These are phyloP conservation scores for Penicillium coffeae DNA, from an alignment of 495 filamentous ascomycete species.

Conservation along the genomic window DNA sequence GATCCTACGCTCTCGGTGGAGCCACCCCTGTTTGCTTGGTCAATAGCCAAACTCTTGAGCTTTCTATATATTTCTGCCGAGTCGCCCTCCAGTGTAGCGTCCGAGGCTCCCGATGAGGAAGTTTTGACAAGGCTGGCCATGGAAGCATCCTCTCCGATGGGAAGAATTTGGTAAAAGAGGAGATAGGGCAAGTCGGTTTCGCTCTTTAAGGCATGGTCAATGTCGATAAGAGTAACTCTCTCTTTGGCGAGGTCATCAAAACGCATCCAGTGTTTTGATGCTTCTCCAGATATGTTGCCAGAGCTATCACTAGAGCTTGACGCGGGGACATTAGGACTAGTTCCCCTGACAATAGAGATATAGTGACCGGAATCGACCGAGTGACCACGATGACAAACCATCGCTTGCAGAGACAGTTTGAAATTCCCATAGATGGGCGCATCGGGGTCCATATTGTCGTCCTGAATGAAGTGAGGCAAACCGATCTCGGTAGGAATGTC, in stretches of 20 bases:
- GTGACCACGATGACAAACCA: constrained; percentile 86
- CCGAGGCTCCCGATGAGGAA: constrained; percentile 54
- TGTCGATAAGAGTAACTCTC: constrained; percentile 71
- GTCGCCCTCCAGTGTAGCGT: constrained; percentile 30
- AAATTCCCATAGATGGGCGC: constrained; percentile 73
- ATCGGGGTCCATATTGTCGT: constrained; percentile 62
- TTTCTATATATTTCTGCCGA: constrained; percentile 18
- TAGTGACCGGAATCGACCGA: constrained; percentile 93
- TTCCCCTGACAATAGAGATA: constrained; percentile 72
- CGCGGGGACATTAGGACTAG: constrained; percentile 38
- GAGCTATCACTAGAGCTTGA: constrained; percentile 46
- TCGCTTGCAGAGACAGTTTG: constrained; percentile 82
- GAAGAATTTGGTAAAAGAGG: constrained; percentile 90
- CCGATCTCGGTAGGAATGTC: constrained; percentile 90
- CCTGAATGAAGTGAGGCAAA: constrained; percentile 83
- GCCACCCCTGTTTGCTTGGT: constrained; percentile 13
- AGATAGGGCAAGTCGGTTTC: constrained; percentile 94
- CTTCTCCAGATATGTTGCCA: constrained; percentile 49
- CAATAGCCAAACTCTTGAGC: constrained; percentile 11
- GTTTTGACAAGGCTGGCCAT: constrained; percentile 52
- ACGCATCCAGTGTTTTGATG: constrained; percentile 71
- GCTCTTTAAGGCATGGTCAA: constrained; percentile 68
- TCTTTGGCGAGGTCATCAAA: constrained; percentile 80
- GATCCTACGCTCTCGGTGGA: constrained; percentile 23
- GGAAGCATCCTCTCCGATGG: constrained; percentile 66